Evolutionary conservation across 2,329 filamentous ascomycete genomes (phyloP).

Genomic region (Ophiocordyceps camponoti-floridani): DNA sequence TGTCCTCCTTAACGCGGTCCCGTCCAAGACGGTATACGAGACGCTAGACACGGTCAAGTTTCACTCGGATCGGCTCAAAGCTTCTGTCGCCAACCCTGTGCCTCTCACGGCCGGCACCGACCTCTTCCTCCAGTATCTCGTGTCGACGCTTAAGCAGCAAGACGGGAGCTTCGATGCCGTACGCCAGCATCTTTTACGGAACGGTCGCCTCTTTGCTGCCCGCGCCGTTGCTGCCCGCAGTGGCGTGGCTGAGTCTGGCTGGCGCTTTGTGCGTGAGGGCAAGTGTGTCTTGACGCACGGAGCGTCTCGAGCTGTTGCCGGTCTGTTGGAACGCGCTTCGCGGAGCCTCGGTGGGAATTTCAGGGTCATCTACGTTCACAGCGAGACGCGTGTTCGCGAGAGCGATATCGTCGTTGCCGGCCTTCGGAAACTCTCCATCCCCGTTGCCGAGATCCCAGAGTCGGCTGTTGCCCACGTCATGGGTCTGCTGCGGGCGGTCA

Average conservation of each 20-base stretch:
- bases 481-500: slow-evolving; percentile 32
- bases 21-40: slow-evolving; percentile 78
- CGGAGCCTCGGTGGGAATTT: slow-evolving; percentile 49
- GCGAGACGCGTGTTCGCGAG: slow-evolving; percentile 37
- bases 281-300: slow-evolving; percentile 80
- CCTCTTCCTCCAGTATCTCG: slow-evolving; percentile 86
- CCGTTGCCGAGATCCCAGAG: slow-evolving; percentile 46
- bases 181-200: slow-evolving; percentile 65
- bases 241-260: slow-evolving; percentile 65
- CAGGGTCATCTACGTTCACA: slow-evolving; percentile 63
- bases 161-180: slow-evolving; percentile 54
- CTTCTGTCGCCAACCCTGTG: slow-evolving; percentile 69
- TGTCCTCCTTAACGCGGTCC: slow-evolving; percentile 61
- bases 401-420: slow-evolving; percentile 52
- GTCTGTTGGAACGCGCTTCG: slow-evolving; percentile 51
- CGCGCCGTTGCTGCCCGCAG: slow-evolving; percentile 73
- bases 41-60: slow-evolving; percentile 71
- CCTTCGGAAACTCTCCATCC: slow-evolving; percentile 56
- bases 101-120: slow-evolving; percentile 87
- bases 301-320: slow-evolving; percentile 67
- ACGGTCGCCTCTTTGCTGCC: slow-evolving; percentile 71
- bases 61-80: slow-evolving; percentile 62
- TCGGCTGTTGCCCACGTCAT: slow-evolving; percentile 66
- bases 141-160: slow-evolving; percentile 49
- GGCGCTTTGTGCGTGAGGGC: slow-evolving; percentile 61